Conservation (phyloP, 192 early-diverging fungal genomes). For the Coemansia sp. region DNA sequence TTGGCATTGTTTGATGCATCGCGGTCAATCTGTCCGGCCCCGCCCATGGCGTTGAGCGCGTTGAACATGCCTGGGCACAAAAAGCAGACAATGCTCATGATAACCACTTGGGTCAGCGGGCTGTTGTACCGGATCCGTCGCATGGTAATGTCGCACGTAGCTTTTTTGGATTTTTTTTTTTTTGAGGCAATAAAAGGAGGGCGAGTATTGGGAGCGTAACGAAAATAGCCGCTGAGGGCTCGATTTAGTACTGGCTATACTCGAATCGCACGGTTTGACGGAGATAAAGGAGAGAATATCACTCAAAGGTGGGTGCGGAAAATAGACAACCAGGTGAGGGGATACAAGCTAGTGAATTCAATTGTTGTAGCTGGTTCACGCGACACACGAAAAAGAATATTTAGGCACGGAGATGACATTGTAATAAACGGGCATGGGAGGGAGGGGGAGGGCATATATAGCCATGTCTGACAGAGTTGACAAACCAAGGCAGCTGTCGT, state of each 20-base stretch:
- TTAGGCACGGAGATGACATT: slow-evolving; percentile 8
- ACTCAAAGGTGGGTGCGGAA: background rate
- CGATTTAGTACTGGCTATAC: background rate
- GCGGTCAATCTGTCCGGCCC: slow-evolving; percentile 57
- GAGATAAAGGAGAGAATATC: background rate
- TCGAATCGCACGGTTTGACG: background rate
- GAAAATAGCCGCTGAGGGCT: background rate
- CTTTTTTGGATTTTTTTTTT: too few species aligned
- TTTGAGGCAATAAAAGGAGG: too few species aligned
- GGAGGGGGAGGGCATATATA: background rate
- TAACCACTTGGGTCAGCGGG: slow-evolving; percentile 63
- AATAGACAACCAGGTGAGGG: background rate
- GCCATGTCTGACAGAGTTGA: background rate
- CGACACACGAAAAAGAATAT: slow-evolving; percentile 4
- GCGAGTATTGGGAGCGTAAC: background rate
- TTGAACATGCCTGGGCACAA: slow-evolving; percentile 77
- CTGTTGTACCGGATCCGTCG: slow-evolving; percentile 40
- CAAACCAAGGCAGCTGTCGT: background rate
- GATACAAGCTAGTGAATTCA: background rate
- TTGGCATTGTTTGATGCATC: slow-evolving; percentile 64
- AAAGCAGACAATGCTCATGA: slow-evolving; percentile 69
- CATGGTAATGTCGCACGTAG: background rate
- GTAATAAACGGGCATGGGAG: background rate
- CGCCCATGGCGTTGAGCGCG: slow-evolving; percentile 61
- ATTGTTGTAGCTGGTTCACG: slow-evolving; percentile 8